Conservation (phyloP, 2,329 filamentous ascomycete genomes). For the Neobulgaria alba region DNA sequence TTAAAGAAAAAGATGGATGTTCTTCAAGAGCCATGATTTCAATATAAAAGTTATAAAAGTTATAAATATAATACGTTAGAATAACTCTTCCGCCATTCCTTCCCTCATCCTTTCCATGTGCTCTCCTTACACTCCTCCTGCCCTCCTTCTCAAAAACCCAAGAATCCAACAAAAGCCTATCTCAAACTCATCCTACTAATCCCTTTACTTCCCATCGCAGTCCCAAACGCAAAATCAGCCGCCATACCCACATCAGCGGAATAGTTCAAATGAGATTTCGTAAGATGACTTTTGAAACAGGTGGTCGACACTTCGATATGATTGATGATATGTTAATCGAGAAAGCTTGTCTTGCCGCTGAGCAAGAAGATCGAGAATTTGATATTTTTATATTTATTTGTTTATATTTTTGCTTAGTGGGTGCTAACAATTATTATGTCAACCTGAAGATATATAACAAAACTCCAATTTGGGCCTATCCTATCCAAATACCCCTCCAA, state of each 20-base stretch:
- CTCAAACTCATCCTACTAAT: constrained; percentile 20
- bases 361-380: too few relatives aligned
- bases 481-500: not conserved
- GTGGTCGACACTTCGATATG: not conserved
- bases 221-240: constrained; percentile 20
- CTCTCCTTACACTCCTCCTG: too few relatives aligned
- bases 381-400: not conserved
- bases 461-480: too few relatives aligned
- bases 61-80: too few relatives aligned
- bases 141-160: constrained; percentile 1
- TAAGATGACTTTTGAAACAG: constrained; percentile 1
- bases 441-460: not conserved
- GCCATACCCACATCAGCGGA: constrained; percentile 16
- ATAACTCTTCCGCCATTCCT: too few relatives aligned
- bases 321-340: too few relatives aligned
- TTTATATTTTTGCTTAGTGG: not conserved
- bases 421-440: not conserved
- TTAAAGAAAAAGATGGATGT: too few relatives aligned
- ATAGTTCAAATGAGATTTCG: constrained; percentile 19
- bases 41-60: too few relatives aligned
- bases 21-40: too few relatives aligned
- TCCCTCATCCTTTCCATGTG: too few relatives aligned
- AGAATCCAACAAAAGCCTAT: not conserved
- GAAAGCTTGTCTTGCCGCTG: too few relatives aligned
- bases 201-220: constrained; percentile 12